Percentiles rank a stretch among this genome's conserved stretches.
These are phyloP conservation scores for Aspergillus affinis DNA, from an alignment of 495 filamentous ascomycete genomes.

Conservation along the genomic window DNA sequence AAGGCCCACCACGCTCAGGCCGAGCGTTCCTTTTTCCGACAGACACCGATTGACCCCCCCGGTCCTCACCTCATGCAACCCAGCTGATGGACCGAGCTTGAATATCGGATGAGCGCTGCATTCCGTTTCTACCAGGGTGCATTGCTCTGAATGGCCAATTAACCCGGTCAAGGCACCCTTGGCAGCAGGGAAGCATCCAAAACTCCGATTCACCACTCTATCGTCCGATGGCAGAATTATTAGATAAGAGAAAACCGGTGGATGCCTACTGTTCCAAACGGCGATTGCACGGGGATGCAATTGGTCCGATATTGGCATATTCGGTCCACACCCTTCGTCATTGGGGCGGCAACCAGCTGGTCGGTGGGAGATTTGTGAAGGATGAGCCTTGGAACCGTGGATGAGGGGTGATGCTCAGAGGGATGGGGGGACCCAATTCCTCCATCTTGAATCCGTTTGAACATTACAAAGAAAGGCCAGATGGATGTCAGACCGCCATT, in stretches of 20 bases:
- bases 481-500: neutral
- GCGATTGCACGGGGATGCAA: neutral
- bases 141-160: neutral
- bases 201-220: neutral
- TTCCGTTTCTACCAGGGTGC: neutral
- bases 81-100: neutral
- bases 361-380: neutral
- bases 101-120: neutral
- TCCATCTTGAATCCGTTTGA: too few relatives aligned
- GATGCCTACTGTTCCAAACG: neutral
- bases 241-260: slow-evolving; percentile 8
- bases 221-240: neutral
- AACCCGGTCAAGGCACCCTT: neutral
- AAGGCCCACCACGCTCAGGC: neutral
- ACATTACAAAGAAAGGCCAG: neutral
- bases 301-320: slow-evolving; percentile 15
- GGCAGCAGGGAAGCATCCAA: neutral
- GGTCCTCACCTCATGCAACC: neutral
- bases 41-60: neutral
- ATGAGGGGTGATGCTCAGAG: neutral
- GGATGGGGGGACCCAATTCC: too few relatives aligned
- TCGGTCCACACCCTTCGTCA: slow-evolving; percentile 11
- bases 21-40: neutral
- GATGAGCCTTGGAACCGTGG: neutral
- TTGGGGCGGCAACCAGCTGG: neutral